These are phyloP conservation scores for Rhizoctonia solani DNA, from an alignment of 1,284 basidiomycete species.

Conservation along the genomic window DNA sequence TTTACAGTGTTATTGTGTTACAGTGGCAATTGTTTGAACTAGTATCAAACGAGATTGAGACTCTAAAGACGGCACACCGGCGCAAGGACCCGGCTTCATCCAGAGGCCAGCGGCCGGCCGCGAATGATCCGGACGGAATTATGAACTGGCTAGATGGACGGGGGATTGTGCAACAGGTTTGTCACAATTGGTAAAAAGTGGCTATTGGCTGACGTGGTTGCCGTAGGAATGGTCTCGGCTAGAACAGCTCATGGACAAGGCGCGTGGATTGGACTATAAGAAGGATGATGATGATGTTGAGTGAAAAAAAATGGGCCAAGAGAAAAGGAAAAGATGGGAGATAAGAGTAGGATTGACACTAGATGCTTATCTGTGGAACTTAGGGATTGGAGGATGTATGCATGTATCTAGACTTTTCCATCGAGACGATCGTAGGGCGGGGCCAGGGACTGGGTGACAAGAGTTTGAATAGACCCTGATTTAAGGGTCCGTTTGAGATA, in stretches of 20 bases:
- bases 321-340: background rate
- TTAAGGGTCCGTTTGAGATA: background rate
- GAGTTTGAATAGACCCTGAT: background rate
- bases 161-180: conserved; percentile 60
- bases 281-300: conserved; percentile 10
- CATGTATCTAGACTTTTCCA: background rate
- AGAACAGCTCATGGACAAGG: conserved; percentile 24
- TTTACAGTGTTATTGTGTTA: too few relatives aligned
- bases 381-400: too few relatives aligned
- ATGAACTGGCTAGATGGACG: conserved; percentile 81
- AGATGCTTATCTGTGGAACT: too few relatives aligned
- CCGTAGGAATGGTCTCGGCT: conserved; percentile 28
- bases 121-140: conserved; percentile 67
- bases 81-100: conserved; percentile 20
- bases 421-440: background rate
- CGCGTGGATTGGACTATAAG: conserved; percentile 23
- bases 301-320: background rate
- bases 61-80: conserved; percentile 36
- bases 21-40: conserved; percentile 38
- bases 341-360: too few relatives aligned
- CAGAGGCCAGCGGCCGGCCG: conserved; percentile 23
- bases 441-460: too few relatives aligned
- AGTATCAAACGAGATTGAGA: conserved; percentile 37
- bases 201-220: conserved; percentile 7
- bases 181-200: conserved; percentile 31